phyloP scores from a whole-genome alignment of 345 rosid genomes.

The Raphanus sativus region DNA sequence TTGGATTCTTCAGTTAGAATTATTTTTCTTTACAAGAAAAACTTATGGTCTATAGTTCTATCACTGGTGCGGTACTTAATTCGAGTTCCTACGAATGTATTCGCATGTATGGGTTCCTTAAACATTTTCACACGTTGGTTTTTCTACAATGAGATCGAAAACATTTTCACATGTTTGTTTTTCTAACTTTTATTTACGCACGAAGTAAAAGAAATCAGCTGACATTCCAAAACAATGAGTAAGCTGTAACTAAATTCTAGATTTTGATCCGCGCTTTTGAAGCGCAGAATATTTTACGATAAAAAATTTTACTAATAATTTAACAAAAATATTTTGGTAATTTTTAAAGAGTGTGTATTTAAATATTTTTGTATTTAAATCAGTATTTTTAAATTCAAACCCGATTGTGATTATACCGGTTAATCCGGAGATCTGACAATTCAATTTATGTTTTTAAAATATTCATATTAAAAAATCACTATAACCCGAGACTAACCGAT shows the following conservation, averaged over 20 bases:
- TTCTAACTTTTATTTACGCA: background rate
- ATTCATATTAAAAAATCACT: too few relatives aligned
- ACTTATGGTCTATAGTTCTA: background rate
- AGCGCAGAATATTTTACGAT: too few relatives aligned
- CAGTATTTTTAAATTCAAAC: too few relatives aligned
- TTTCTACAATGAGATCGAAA: background rate
- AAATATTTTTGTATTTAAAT: too few relatives aligned
- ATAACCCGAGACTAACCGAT: too few relatives aligned
- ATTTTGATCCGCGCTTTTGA: too few relatives aligned
- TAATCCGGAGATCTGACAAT: too few relatives aligned
- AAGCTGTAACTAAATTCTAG: background rate
- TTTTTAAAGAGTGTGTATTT: too few relatives aligned
- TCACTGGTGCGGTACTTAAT: background rate
- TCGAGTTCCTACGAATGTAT: background rate
- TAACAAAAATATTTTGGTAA: too few relatives aligned
- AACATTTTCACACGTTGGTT: background rate
- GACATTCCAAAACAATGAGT: background rate
- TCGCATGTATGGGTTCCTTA: background rate
- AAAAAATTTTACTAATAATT: too few relatives aligned
- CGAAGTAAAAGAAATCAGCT: background rate
- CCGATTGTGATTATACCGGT: too few relatives aligned
- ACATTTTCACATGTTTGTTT: background rate
- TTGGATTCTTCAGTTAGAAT: background rate
- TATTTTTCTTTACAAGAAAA: background rate
- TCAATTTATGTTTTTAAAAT: too few relatives aligned